Evolutionary conservation across 2,329 filamentous ascomycete species (phyloP).

Genomic region (Penicillium sp.): DNA sequence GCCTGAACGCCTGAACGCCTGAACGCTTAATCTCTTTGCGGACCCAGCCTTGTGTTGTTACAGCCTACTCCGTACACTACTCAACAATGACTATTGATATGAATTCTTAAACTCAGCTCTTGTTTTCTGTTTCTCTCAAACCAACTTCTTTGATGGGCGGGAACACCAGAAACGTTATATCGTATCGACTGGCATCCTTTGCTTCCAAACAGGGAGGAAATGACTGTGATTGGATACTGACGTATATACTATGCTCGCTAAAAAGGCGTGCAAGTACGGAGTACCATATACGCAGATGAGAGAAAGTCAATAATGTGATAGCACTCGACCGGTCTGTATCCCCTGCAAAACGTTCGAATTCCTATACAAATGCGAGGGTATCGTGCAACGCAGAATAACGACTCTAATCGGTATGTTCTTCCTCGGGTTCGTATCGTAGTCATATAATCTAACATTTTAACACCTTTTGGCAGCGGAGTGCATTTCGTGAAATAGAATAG

Average conservation of each 20-base stretch:
- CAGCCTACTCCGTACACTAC: not conserved
- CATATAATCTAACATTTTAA: too few species aligned
- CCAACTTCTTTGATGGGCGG: not conserved
- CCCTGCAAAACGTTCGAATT: slow-evolving; percentile 12
- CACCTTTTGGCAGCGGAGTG: too few species aligned
- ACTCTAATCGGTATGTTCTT: slow-evolving; percentile 1
- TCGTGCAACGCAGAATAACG: not conserved
- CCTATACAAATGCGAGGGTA: slow-evolving; percentile 7
- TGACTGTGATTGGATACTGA: not conserved
- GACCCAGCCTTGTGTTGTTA: not conserved
- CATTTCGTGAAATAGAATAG: too few species aligned
- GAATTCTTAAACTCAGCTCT: not conserved
- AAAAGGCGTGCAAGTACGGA: slow-evolving; percentile 8
- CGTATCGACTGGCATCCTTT: not conserved
- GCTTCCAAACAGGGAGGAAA: not conserved
- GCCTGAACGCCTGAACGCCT: not conserved
- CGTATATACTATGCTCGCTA: not conserved
- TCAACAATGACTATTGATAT: too few species aligned
- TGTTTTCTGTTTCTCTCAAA: not conserved
- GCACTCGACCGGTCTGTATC: slow-evolving; percentile 10
- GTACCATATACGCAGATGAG: slow-evolving; percentile 1
- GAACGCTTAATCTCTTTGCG: not conserved
- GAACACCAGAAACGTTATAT: not conserved
- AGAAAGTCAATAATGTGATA: slow-evolving; percentile 18
- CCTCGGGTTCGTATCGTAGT: not conserved